These are phyloP conservation scores for Agaricus subrufescens DNA, from an alignment of 768 basidiomycete genomes.

Conservation along the genomic window DNA sequence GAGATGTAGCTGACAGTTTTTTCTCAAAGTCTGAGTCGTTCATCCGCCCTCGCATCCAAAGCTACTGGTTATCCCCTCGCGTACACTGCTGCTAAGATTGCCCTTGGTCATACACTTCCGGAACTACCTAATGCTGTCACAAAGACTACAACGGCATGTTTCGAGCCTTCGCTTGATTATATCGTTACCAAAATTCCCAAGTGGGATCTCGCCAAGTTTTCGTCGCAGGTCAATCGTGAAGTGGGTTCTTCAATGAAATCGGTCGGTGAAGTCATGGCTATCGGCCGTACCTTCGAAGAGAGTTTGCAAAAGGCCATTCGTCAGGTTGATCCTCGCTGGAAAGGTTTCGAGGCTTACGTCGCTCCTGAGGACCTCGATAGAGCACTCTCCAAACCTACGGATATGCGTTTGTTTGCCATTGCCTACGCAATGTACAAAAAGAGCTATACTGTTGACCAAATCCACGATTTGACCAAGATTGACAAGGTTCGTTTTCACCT, in stretches of 20 bases:
- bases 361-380: constrained; percentile 80
- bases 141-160: constrained; percentile 98
- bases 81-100: constrained; percentile 98
- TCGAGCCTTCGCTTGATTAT: constrained; percentile 98
- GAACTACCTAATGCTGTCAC: constrained; percentile 99
- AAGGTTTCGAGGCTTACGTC: constrained; percentile 95
- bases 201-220: constrained; percentile 99
- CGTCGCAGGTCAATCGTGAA: constrained; percentile 86
- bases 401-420: constrained; percentile 94
- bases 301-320: constrained; percentile 97
- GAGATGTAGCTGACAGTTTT: neutral
- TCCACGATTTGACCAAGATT: constrained; percentile 96
- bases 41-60: constrained; percentile 95
- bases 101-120: constrained; percentile 93
- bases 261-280: constrained; percentile 99
- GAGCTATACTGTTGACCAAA: constrained; percentile 81
- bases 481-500: constrained; percentile 63
- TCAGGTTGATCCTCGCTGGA: constrained; percentile 94
- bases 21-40: constrained; percentile 62
- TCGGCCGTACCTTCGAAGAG: constrained; percentile 98
- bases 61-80: constrained; percentile 99
- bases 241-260: constrained; percentile 99
- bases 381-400: constrained; percentile 81
- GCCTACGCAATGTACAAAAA: constrained; percentile 97
- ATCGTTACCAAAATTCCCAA: constrained; percentile 99